phyloP scores from a whole-genome alignment of 2,329 filamentous ascomycete species.

The Huntiella bhutanensis region DNA sequence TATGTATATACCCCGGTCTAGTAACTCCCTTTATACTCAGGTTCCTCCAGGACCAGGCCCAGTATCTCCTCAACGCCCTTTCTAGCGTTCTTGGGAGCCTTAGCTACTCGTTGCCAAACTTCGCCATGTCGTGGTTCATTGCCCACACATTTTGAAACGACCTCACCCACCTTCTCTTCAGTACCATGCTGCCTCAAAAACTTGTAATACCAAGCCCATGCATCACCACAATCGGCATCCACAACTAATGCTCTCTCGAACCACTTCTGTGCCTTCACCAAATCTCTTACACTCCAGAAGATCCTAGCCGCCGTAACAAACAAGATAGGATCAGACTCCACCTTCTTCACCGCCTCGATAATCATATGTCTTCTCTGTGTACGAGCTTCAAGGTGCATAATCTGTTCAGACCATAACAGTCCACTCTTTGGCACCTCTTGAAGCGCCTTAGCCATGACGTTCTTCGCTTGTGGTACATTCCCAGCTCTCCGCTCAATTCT shows the following conservation, averaged over 20 bases:
- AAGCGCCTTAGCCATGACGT: conserved; percentile 79
- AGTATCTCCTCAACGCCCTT: conserved; percentile 64
- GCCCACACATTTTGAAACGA: conserved; percentile 59
- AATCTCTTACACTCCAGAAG: conserved; percentile 81
- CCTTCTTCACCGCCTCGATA: conserved; percentile 89
- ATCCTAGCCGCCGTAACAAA: conserved; percentile 87
- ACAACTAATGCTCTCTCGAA: conserved; percentile 88
- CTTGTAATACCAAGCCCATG: conserved; percentile 96
- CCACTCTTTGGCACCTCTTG: conserved; percentile 82
- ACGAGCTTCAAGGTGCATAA: conserved; percentile 80
- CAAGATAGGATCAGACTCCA: conserved; percentile 75
- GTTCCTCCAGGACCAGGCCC: conserved; percentile 47
- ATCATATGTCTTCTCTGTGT: conserved; percentile 84
- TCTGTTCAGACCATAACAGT: conserved; percentile 80
- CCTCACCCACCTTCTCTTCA: conserved; percentile 75
- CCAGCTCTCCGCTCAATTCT: conserved; percentile 76
- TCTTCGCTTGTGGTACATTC: conserved; percentile 68
- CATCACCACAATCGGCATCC: conserved; percentile 74
- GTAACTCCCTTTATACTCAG: conserved; percentile 15
- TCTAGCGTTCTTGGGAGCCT: conserved; percentile 64
- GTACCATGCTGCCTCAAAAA: conserved; percentile 86
- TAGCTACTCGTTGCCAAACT: conserved; percentile 70
- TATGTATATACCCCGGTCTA: not conserved
- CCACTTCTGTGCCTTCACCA: conserved; percentile 92
- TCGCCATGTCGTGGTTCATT: conserved; percentile 88